Conservation (phyloP, 768 basidiomycete species). For the Pisolithus tinctorius region DNA sequence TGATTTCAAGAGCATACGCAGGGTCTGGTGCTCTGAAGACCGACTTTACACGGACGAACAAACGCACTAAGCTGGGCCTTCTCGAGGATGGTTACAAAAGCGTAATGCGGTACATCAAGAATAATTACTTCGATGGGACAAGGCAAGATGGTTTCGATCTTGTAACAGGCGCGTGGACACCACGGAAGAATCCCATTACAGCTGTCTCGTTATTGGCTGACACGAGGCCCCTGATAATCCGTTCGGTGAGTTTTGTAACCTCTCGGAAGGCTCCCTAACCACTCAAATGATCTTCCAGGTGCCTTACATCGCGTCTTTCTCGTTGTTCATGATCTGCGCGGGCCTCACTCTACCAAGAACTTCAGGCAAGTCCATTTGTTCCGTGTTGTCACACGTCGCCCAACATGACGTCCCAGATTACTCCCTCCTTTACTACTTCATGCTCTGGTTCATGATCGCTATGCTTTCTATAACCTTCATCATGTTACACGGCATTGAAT, state of each 20-base stretch:
- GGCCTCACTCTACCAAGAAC: conserved; percentile 81
- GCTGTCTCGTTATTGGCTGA: conserved; percentile 71
- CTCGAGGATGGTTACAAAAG: conserved; percentile 87
- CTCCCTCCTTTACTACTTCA: conserved; percentile 77
- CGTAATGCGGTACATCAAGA: conserved; percentile 80
- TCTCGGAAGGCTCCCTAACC: background rate
- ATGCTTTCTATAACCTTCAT: conserved; percentile 65
- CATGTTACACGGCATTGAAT: conserved; percentile 81
- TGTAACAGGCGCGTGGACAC: conserved; percentile 85
- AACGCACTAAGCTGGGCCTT: conserved; percentile 71
- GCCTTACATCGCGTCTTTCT: conserved; percentile 75
- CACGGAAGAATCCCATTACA: conserved; percentile 66
- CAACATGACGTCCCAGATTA: conserved; percentile 48
- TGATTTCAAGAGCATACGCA: conserved; percentile 83
- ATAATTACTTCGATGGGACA: conserved; percentile 94
- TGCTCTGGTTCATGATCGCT: conserved; percentile 71
- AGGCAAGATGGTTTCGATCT: conserved; percentile 93
- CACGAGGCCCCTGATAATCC: conserved; percentile 71
- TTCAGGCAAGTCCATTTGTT: conserved; percentile 54
- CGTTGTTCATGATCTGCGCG: conserved; percentile 83
- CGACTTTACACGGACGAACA: conserved; percentile 92
- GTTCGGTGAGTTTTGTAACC: conserved; percentile 55
- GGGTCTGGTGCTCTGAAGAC: conserved; percentile 96
- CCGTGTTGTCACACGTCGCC: background rate
- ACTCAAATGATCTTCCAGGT: conserved; percentile 41